Conservation (phyloP, 306 rosid species). For the Dalbergia cultrata region DNA sequence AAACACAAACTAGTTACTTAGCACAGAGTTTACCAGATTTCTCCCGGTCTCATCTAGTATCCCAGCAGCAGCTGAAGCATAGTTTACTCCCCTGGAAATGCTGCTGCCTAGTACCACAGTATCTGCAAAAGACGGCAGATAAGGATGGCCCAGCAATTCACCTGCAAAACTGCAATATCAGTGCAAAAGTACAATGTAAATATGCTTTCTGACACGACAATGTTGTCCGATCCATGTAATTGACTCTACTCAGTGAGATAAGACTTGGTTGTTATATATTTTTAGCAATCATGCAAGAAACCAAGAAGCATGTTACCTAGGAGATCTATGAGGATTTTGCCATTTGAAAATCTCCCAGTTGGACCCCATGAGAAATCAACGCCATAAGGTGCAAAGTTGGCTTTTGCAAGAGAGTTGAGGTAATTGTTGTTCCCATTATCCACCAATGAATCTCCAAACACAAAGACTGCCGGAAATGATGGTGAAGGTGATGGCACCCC, state of each 20-base stretch:
- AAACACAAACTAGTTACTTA: background rate
- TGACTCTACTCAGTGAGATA: no score
- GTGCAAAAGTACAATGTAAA: background rate
- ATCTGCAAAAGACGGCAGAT: constrained; percentile 47
- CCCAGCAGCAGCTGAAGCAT: constrained; percentile 53
- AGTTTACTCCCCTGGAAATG: constrained; percentile 50
- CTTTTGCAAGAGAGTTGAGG: constrained; percentile 49
- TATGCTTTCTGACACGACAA: background rate
- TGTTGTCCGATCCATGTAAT: no score
- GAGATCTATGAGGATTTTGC: constrained; percentile 46
- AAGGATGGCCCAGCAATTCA: constrained; percentile 48
- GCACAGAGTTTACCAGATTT: constrained; percentile 38
- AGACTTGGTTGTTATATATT: background rate
- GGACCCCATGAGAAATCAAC: constrained; percentile 50
- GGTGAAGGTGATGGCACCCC: constrained; percentile 2
- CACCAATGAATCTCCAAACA: constrained; percentile 57
- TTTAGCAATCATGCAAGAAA: background rate
- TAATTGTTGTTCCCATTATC: constrained; percentile 53
- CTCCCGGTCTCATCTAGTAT: constrained; percentile 51
- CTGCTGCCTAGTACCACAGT: background rate
- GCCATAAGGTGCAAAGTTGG: constrained; percentile 51
- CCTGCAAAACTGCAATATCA: constrained; percentile 46
- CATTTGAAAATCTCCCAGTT: constrained; percentile 53
- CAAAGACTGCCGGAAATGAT: constrained; percentile 51
- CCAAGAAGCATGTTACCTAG: constrained; percentile 43